A percentile compares a stretch with the other conserved stretches of the same genome.
Evolutionary conservation across 1,284 basidiomycete genomes (phyloP).

Genomic region (Anthracocystis walkeri): DNA sequence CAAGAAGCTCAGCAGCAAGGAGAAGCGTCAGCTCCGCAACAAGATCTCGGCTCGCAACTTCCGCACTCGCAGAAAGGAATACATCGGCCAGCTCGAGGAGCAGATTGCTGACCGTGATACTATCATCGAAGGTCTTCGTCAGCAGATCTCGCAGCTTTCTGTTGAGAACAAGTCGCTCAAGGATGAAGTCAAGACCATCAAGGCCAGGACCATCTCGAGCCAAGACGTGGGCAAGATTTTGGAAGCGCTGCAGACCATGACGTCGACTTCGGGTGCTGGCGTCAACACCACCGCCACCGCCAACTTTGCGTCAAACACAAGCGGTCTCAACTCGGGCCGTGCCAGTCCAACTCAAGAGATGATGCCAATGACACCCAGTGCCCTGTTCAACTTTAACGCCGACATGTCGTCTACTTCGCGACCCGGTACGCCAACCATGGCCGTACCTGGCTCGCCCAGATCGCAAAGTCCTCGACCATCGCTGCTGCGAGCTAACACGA

Average conservation of each 20-base stretch:
- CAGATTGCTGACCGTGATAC: slow-evolving; percentile 92
- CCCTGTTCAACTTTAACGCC: slow-evolving; percentile 45
- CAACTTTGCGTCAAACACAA: neutral
- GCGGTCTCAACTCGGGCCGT: slow-evolving; percentile 19
- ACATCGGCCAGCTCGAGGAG: slow-evolving; percentile 90
- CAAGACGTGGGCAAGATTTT: slow-evolving; percentile 70
- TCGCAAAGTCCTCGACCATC: slow-evolving; percentile 43
- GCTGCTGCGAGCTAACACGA: slow-evolving; percentile 52
- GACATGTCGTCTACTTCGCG: slow-evolving; percentile 19
- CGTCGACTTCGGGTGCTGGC: slow-evolving; percentile 3
- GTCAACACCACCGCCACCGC: neutral
- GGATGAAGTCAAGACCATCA: slow-evolving; percentile 69
- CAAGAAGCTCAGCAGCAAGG: slow-evolving; percentile 92
- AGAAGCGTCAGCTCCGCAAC: slow-evolving; percentile 94
- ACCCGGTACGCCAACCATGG: slow-evolving; percentile 42
- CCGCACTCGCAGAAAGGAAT: slow-evolving; percentile 92
- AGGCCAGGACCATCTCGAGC: slow-evolving; percentile 76
- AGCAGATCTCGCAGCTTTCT: slow-evolving; percentile 82
- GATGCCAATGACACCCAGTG: slow-evolving; percentile 31
- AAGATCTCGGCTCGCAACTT: slow-evolving; percentile 97
- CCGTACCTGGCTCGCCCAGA: slow-evolving; percentile 45
- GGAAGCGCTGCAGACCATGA: slow-evolving; percentile 80
- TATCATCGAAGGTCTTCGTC: slow-evolving; percentile 86
- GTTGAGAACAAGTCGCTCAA: slow-evolving; percentile 84
- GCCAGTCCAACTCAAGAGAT: slow-evolving; percentile 26